phyloP scores from a whole-genome alignment of 257 asterid genomes.

The Solanum pinnatisectum region DNA sequence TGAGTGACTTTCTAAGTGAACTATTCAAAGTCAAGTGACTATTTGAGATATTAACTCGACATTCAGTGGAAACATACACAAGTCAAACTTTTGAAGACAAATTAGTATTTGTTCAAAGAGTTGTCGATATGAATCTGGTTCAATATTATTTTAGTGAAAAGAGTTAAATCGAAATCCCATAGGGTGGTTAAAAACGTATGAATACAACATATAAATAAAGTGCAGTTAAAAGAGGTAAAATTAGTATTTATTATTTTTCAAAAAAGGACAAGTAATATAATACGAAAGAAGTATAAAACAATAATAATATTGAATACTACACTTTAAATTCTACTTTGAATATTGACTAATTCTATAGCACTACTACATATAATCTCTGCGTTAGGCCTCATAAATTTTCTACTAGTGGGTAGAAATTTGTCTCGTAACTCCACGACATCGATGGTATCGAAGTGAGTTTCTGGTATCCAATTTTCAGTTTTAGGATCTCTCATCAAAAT shows the following conservation, averaged over 20 bases:
- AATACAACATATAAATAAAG: too few relatives aligned
- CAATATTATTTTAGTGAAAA: too few relatives aligned
- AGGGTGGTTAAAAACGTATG: too few relatives aligned
- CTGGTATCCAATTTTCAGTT: slow-evolving; percentile 43
- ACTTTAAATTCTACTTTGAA: neutral
- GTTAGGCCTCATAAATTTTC: neutral
- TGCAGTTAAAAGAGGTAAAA: neutral
- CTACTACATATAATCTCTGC: neutral
- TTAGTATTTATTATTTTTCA: neutral
- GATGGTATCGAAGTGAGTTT: slow-evolving; percentile 22
- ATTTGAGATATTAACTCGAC: too few relatives aligned
- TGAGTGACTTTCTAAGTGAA: too few relatives aligned
- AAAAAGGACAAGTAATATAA: neutral
- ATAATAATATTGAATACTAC: neutral
- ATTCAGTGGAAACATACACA: neutral
- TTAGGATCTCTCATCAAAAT: slow-evolving; percentile 44
- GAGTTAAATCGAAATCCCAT: too few relatives aligned
- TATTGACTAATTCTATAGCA: neutral
- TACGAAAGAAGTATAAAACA: neutral
- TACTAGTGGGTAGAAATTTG: slow-evolving; percentile 13
- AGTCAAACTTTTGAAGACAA: neutral
- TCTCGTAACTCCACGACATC: slow-evolving; percentile 27
- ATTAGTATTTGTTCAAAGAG: too few relatives aligned
- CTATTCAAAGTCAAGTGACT: too few relatives aligned
- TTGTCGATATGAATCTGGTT: neutral